Evolutionary conservation across 192 early-diverging fungal species (phyloP), one percentile per base, ranked within the genome.

Genomic region (Jimgerdemannia flammicorona): DNA sequence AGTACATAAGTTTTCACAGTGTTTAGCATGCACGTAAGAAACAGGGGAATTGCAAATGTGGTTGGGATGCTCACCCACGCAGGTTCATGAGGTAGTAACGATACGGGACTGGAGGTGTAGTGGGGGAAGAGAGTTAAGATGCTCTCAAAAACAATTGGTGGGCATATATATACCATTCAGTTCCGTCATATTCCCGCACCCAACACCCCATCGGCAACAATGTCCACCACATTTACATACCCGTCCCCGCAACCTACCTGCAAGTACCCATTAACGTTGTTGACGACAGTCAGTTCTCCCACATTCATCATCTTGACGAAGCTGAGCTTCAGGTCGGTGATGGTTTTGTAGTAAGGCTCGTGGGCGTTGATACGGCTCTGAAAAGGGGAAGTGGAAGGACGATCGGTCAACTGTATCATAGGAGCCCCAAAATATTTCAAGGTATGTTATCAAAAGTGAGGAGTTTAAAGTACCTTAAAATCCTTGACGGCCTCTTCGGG

Each of bases 71-170:
- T 76, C 76, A 89, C 88, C 66, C 93, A 86, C 68, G 87, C 59
- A 99, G 88, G 82, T 99, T 99, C 97, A 99, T 98, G 77, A 99
- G 81, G 80, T 95, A 99, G 85, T 98, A 99, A 98, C 96, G 69
- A 99, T 95, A 66, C 97, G 90, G 70, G 96, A 96, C 85, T 98
- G 91, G 4, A 0, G 49, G 49, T 10, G 14, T 10, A 0, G 49
- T 14, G 14, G 14, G 49, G 6, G 49, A 59, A 59, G 49, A 14
- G 14, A 14, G 14, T 14, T 0, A 59, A 0, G 14, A 59, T 10
- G 49, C 8, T 10, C 6, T 59, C 49, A 59, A 59, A 6, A 14
- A 59, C 14, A 59, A 59, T 59, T 59, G 0, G 49, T 59, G 14
- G 0, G 49, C 14, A 59, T 59, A 10, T 59, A 59, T 59, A 59